Evolutionary conservation across 148 eudicot species (phyloP).

Genomic region (Chenopodium quinoa): DNA sequence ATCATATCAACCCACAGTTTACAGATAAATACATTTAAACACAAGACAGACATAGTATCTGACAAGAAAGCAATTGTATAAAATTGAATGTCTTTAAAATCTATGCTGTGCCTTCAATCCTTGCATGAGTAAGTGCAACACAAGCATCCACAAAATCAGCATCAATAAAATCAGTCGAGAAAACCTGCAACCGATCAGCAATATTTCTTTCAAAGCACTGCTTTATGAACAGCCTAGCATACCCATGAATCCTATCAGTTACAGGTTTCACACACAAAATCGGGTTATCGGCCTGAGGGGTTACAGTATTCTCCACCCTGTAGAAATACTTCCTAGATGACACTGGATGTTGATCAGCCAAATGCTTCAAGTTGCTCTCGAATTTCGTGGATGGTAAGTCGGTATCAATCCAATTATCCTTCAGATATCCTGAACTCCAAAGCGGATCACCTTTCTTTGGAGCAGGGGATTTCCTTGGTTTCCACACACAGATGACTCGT

Average conservation of each 20-base stretch:
- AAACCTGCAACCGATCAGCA: slow-evolving; percentile 69
- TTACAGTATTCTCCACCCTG: slow-evolving; percentile 88
- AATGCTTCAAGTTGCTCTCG: slow-evolving; percentile 73
- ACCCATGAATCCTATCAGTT: slow-evolving; percentile 68
- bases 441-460: slow-evolving; percentile 58
- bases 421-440: slow-evolving; percentile 67
- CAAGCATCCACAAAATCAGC: slow-evolving; percentile 93
- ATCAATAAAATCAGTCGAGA: slow-evolving; percentile 85
- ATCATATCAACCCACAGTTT: slow-evolving; percentile 19
- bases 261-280: slow-evolving; percentile 81
- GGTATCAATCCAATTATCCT: slow-evolving; percentile 91
- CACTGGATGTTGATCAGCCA: slow-evolving; percentile 63
- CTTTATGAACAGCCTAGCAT: slow-evolving; percentile 66
- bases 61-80: not conserved
- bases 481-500: slow-evolving; percentile 83
- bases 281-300: slow-evolving; percentile 89
- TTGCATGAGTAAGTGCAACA: slow-evolving; percentile 67
- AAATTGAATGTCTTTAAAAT: not conserved
- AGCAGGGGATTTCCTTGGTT: slow-evolving; percentile 66
- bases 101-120: slow-evolving; percentile 57
- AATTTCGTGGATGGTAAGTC: slow-evolving; percentile 85
- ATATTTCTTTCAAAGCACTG: slow-evolving; percentile 54
- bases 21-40: slow-evolving; percentile 17
- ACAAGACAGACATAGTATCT: not conserved
- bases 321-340: slow-evolving; percentile 63